Evolutionary conservation across 768 basidiomycete genomes (phyloP), one percentile per base, ranked within the genome.

Genomic region (Mycena crocata): DNA sequence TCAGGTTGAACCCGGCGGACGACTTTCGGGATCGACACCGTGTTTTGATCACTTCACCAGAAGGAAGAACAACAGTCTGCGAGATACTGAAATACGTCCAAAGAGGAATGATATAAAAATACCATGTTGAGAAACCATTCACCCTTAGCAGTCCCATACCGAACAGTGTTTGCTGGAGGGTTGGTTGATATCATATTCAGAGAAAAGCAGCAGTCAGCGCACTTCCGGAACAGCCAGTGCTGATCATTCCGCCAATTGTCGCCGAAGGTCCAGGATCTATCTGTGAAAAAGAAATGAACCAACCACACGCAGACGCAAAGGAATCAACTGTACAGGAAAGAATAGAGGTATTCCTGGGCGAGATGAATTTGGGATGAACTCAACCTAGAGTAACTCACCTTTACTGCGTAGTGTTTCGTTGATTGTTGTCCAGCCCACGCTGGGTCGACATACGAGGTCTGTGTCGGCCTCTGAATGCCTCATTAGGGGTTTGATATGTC

Each of bases 21-120:
- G 92, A 94, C 74, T 98, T 97, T 35, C 94, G 82, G 4, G 92
- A 84, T 30, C 92, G 83, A 26, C 84, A 81, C 4, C 95, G 88
- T 2, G 96, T 98, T 74, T 96, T 96, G 75, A 98, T 96, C 15
- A 97, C 90, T 74, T 95, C 88, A 1, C 96, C 96, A 7, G 88
- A 89, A 2, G 95, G 93, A 3, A 97, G 87, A 0, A 98, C 95
- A 2, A 96, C 92, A 0, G 94, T 97, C 59, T 60, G 31, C n/a
- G n/a, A 19, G 23, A 5, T 5, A 19, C 15, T 26, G 4, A 59
- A 26, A n/a, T 13, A 39, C 3, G 32, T 35, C 1, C 26, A 23
- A 19, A 12, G 23, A 26, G 35, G 35, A 14, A 42, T 9, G 28
- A 13, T 21, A 44, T 14, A n/a, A 21, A 10, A n/a, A 32, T 40